These are phyloP conservation scores for Microbotryum saponariae DNA, from an alignment of 1,284 basidiomycete species.

Conservation along the genomic window DNA sequence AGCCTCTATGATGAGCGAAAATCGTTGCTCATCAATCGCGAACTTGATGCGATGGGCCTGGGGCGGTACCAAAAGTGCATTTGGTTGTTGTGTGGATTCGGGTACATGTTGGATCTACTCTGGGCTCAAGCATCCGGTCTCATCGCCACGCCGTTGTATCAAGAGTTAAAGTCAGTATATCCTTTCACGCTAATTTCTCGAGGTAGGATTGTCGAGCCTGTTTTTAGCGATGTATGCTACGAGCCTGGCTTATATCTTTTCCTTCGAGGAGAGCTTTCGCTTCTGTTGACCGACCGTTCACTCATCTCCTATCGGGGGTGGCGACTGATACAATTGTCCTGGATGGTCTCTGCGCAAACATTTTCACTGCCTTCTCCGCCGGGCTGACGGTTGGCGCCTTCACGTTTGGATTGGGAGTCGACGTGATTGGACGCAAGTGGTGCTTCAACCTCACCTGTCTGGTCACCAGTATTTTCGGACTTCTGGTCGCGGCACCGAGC, in stretches of 20 bases:
- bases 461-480: conserved; percentile 60
- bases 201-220: conserved; percentile 47
- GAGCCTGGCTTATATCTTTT: too few species aligned
- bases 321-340: too few species aligned
- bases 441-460: conserved; percentile 67
- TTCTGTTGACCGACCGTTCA: too few species aligned
- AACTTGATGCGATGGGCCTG: conserved; percentile 63
- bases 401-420: conserved; percentile 49
- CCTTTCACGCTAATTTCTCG: conserved; percentile 7
- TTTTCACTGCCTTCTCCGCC: conserved; percentile 55
- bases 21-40: conserved; percentile 51
- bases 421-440: conserved; percentile 47
- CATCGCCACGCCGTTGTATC: conserved; percentile 6
- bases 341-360: conserved; percentile 51
- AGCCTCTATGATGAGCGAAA: conserved; percentile 18
- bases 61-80: conserved; percentile 56
- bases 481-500: conserved; percentile 40
- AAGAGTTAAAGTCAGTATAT: conserved; percentile 41
- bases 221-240: conserved; percentile 42
- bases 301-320: too few species aligned
- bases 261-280: too few species aligned
- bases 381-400: conserved; percentile 46
- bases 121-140: conserved; percentile 34
- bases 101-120: conserved; percentile 24
- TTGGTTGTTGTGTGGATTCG: conserved; percentile 29